phyloP scores from a whole-genome alignment of 2,329 filamentous ascomycete genomes.

The Basipetospora chlamydospora region DNA sequence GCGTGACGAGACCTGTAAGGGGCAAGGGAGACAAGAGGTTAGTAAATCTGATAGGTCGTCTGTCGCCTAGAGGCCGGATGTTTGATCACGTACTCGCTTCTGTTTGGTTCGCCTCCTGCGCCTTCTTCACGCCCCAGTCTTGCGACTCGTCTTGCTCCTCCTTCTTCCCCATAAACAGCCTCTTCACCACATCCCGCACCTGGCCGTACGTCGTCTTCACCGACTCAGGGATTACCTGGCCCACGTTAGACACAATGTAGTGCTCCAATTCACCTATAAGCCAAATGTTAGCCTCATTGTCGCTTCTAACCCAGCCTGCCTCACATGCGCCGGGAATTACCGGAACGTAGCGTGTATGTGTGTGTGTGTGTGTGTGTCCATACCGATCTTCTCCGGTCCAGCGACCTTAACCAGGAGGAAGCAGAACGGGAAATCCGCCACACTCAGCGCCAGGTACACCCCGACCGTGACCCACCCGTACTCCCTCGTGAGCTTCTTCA shows the following conservation, averaged over 20 bases:
- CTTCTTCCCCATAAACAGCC: conserved; percentile 20
- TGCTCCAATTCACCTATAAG: conserved; percentile 48
- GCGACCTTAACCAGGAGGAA: conserved; percentile 74
- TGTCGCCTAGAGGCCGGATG: too few species aligned
- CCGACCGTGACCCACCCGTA: conserved; percentile 90
- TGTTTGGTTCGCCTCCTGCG: neutral
- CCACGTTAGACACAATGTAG: conserved; percentile 44
- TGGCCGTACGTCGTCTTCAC: conserved; percentile 21
- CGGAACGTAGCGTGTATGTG: too few species aligned
- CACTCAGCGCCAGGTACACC: conserved; percentile 74
- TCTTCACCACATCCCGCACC: conserved; percentile 31
- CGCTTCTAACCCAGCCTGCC: too few species aligned
- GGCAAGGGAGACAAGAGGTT: neutral
- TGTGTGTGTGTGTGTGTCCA: too few species aligned
- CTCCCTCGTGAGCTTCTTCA: conserved; percentile 76
- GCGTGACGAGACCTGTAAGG: conserved; percentile 50
- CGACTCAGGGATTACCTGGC: conserved; percentile 43
- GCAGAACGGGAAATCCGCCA: conserved; percentile 88
- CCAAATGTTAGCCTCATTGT: conserved; percentile 3
- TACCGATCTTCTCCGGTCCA: conserved; percentile 75
- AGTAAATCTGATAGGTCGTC: too few species aligned
- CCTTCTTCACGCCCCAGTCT: conserved; percentile 3
- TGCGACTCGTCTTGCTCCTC: neutral
- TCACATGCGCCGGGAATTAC: too few species aligned
- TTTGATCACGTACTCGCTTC: conserved; percentile 2